These are phyloP conservation scores for Diaporthe destruens DNA, from an alignment of 2,329 filamentous ascomycete genomes.

Conservation along the genomic window DNA sequence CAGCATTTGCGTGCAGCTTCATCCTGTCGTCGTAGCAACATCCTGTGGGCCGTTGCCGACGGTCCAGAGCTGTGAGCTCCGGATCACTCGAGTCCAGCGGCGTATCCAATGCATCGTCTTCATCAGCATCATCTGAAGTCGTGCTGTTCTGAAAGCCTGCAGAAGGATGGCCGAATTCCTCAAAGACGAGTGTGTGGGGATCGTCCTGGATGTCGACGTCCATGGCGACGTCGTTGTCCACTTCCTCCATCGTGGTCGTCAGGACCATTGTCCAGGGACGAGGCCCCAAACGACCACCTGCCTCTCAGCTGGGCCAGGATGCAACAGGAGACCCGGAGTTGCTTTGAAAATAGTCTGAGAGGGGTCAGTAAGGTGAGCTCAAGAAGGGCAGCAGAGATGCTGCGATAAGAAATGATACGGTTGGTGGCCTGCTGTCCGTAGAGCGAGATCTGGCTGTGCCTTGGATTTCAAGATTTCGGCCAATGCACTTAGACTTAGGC, in stretches of 20 bases:
- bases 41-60: conserved; percentile 74
- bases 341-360: neutral
- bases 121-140: conserved; percentile 51
- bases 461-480: neutral
- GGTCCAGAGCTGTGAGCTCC: conserved; percentile 49
- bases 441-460: neutral
- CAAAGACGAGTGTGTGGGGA: conserved; percentile 53
- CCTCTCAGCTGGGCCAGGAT: neutral
- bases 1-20: conserved; percentile 92
- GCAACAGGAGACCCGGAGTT: neutral
- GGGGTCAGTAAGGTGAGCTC: conserved; percentile 1
- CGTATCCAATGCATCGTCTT: conserved; percentile 48
- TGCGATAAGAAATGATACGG: neutral
- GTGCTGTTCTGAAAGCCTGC: conserved; percentile 39
- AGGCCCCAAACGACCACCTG: conserved; percentile 16
- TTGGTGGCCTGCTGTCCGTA: neutral
- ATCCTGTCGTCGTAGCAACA: conserved; percentile 94
- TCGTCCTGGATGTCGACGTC: conserved; percentile 59
- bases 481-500: neutral
- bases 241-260: conserved; percentile 44
- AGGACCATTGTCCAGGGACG: conserved; percentile 28
- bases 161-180: conserved; percentile 50
- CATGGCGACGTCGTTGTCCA: conserved; percentile 51
- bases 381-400: neutral
- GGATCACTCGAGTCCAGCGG: conserved; percentile 47